Base-by-base conservation (phyloP, 2,329 filamentous ascomycete genomes). In the Fonsecaea erecta region DNA sequence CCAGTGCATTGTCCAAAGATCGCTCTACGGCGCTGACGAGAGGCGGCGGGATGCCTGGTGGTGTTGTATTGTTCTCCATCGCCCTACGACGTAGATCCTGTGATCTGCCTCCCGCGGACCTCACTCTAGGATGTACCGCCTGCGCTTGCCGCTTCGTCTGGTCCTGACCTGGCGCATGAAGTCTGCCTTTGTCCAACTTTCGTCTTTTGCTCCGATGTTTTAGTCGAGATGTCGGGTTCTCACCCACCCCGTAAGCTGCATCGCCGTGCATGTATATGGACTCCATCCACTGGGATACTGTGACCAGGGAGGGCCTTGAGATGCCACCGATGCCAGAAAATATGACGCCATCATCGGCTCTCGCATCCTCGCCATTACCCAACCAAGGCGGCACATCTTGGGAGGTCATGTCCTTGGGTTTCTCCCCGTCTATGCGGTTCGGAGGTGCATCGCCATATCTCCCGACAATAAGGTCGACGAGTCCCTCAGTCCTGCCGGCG, bases 381-480 rank as follows among this genome's bases (percentile, higher is more conserved):
- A 96, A 81, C 93, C 93, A 97, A 35, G 80, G 80, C n/a, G 74
- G 71, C 48, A 76, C 70, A 35, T 67, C 74, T 63, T 72, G 75
- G 40, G 69, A 64, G 48, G 65, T 74, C 68, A 66, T 68, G 58
- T 73, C 77, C 64, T 24, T 71, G 52, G 35, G 34, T 21, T 26
- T 63, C 46, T 63, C 68, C 60, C 40, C 65, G 8, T 30, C 65
- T 24, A 71, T 66, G 48, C 74, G 70, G 6, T 24, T 12, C 18
- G 73, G 65, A 8, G 80, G 76, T 5, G 81, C 75, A 66, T 89
- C 84, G 12, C 92, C 94, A 76, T 96, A 98, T 71, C 90, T 89
- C 51, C 91, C 93, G 2, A 97, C 93, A 48, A 97, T 82, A 55
- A 98, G 77, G 77, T 99, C 95, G 5, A 96, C 85, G 43, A 99